Evolutionary conservation across 306 rosid species (phyloP), one percentile per base, ranked within the genome.

Genomic region (Vigna angularis): DNA sequence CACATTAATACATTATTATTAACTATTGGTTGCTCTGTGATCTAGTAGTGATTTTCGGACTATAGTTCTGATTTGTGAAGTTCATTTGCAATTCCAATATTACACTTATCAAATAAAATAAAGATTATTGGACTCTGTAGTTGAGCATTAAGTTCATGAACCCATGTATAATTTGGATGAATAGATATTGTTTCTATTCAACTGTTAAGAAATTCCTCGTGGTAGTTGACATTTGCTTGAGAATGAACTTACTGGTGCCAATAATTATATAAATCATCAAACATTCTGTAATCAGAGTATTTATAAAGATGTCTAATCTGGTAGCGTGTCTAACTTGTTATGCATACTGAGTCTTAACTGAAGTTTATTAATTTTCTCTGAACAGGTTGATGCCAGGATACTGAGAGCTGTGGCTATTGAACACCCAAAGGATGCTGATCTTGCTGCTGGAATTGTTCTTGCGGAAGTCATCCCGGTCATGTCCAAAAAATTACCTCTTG

Each of bases 321-420:
- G 63, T 13, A 18, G 42, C 40, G 6, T 50, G 17, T 18, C 6
- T 38, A 61, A 28, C 17, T 40, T 70, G 48, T 47, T 20, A 73
- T 50, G 36, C 18, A 15, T 52, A 50, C 7, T 20, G 57, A 52
- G 16, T 44, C 67, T 28, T 57, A 17, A 9, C 64, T 81, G 62
- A 65, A 15, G 58, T 64, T 72, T 36, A 40, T 66, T 66, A 16
- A 77, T 78, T 56, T 72, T 26, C 66, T 24, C 17, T 72, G 24
- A 32, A 24, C 73, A 95, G 98, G 83, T 95, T 49, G 98, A 95
- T 81, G 34, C 83, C 63, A 85, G 98, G 74, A 58, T 93, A 45
- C 86, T 95, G 72, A 91, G 85, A 90, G 98, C 96, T 40, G 97
- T 95, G 52, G 96, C 99, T 32, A 85, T 90, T 73, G 99, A 95